Percentiles rank a stretch among this genome's conserved stretches.
Evolutionary conservation across 352 stramenopile genomes (phyloP).

Genomic region (Elongisporangium undulatum): DNA sequence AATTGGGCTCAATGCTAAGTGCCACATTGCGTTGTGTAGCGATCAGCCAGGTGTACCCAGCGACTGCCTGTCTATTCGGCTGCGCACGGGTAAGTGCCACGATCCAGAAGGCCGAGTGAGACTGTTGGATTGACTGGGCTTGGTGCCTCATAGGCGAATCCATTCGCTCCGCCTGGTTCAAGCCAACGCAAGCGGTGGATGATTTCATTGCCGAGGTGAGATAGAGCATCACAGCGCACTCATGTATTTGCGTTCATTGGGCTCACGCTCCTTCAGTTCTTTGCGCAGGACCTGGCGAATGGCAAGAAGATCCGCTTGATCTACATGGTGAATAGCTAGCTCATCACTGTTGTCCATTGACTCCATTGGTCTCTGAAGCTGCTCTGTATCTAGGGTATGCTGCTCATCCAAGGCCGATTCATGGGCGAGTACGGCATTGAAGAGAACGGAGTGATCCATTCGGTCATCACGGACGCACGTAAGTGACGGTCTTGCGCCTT

Average conservation of each 20-base stretch:
- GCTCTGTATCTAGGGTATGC: constrained; percentile 41
- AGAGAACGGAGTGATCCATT: constrained; percentile 70
- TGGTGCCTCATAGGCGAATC: constrained; percentile 28
- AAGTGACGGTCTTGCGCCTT: constrained; percentile 11
- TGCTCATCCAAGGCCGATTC: constrained; percentile 46
- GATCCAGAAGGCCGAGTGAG: not conserved
- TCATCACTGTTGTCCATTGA: not conserved
- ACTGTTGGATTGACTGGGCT: not conserved
- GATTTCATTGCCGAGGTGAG: constrained; percentile 51
- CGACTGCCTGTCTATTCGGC: constrained; percentile 45
- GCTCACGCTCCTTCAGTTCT: constrained; percentile 38
- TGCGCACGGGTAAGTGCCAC: constrained; percentile 32
- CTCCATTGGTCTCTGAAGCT: not conserved
- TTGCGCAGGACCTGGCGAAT: constrained; percentile 39
- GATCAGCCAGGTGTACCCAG: constrained; percentile 25
- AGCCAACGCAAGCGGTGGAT: constrained; percentile 56
- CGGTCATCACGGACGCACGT: constrained; percentile 68
- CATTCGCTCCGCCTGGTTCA: constrained; percentile 53
- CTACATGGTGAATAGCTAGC: constrained; percentile 44
- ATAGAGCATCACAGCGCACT: not conserved
- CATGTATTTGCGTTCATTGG: not conserved
- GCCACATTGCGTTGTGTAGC: constrained; percentile 3
- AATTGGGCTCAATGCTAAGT: constrained; percentile 5
- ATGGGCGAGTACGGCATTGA: constrained; percentile 82
- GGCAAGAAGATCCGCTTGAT: constrained; percentile 69